Conservation (phyloP, 2,329 filamentous ascomycete species). For the Colletotrichum ledebouriae region DNA sequence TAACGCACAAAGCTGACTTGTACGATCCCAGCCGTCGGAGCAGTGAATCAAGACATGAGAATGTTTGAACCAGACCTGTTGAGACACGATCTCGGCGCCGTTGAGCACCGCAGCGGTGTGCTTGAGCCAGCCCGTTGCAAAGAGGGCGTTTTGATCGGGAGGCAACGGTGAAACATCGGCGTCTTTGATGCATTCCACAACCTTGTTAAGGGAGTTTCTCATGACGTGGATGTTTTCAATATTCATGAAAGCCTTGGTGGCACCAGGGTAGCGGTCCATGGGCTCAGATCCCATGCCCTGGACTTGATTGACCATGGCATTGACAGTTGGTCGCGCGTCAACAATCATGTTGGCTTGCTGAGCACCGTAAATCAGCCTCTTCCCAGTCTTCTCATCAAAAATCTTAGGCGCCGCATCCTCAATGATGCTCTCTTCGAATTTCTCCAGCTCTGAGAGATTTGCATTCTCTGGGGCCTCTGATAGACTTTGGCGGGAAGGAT, state of each 20-base stretch:
- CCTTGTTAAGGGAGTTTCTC: constrained; percentile 88
- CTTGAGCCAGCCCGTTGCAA: constrained; percentile 90
- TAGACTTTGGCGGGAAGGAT: constrained; percentile 64
- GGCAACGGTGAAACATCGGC: constrained; percentile 87
- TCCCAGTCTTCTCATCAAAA: constrained; percentile 71
- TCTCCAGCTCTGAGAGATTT: constrained; percentile 73
- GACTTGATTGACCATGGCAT: constrained; percentile 94
- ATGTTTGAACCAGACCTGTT: constrained; percentile 90
- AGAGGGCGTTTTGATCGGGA: constrained; percentile 83
- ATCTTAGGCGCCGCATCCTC: constrained; percentile 59
- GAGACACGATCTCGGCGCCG: constrained; percentile 85
- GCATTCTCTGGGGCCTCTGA: constrained; percentile 59
- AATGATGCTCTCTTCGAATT: constrained; percentile 77
- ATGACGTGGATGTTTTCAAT: constrained; percentile 99
- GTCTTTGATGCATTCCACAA: constrained; percentile 92
- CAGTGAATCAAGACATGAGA: constrained; percentile 97
- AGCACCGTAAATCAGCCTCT: constrained; percentile 84
- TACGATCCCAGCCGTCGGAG: constrained; percentile 98
- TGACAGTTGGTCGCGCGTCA: constrained; percentile 93
- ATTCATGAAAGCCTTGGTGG: constrained; percentile 90
- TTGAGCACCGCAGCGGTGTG: constrained; percentile 89
- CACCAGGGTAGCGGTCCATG: constrained; percentile 96
- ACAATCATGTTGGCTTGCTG: constrained; percentile 96
- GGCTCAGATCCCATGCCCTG: constrained; percentile 95
- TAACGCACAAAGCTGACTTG: constrained; percentile 91